These are phyloP conservation scores for Effrenium voratum DNA, from an alignment of 73 alveolate genomes.

Conservation along the genomic window DNA sequence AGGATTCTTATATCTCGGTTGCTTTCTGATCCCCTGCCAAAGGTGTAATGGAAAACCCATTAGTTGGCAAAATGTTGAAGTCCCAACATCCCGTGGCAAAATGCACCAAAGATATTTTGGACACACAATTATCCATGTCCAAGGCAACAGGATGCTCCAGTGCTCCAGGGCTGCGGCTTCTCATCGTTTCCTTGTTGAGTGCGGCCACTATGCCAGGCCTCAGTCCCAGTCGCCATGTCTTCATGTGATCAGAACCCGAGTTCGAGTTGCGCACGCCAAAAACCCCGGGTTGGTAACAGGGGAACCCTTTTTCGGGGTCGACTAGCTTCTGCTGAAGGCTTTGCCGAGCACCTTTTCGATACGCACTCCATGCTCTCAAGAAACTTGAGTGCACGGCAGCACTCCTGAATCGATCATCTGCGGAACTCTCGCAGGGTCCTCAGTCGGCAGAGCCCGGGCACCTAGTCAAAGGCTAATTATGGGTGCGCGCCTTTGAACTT, in stretches of 20 bases:
- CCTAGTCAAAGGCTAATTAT: too few species aligned
- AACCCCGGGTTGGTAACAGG: background rate
- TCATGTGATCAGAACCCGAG: background rate
- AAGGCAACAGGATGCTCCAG: too few species aligned
- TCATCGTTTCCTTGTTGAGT: constrained; percentile 79
- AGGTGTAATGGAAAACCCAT: too few species aligned
- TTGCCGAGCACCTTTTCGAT: background rate
- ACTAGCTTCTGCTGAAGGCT: background rate
- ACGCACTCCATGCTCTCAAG: background rate
- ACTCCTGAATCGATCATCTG: constrained; percentile 90
- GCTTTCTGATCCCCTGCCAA: too few species aligned
- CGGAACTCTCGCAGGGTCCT: constrained; percentile 83
- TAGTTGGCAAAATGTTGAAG: too few species aligned
- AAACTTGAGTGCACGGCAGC: background rate
- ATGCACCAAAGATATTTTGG: too few species aligned
- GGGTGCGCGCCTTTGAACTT: too few species aligned
- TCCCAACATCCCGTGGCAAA: too few species aligned
- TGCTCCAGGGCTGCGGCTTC: background rate
- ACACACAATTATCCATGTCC: too few species aligned
- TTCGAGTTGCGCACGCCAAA: background rate
- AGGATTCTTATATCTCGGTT: too few species aligned
- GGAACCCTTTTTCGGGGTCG: background rate
- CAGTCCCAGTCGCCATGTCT: background rate
- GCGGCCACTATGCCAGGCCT: constrained; percentile 93
- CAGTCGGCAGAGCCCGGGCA: too few species aligned